phyloP scores from a whole-genome alignment of 441 rosid genomes.

The Biscutella auriculata region DNA sequence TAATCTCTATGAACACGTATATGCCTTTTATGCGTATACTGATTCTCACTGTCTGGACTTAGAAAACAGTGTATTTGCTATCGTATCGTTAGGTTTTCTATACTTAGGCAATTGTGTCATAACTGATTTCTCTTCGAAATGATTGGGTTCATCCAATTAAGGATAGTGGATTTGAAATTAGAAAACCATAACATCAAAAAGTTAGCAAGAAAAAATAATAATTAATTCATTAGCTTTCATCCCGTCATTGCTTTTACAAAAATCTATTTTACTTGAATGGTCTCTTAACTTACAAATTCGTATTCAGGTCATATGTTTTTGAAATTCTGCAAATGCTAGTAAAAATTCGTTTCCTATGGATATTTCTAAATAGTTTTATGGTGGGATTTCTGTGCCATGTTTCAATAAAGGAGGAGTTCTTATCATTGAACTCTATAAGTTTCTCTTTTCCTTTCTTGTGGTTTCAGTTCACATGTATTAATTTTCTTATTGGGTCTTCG shows the following conservation, averaged over 20 bases:
- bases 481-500: constrained; percentile 4
- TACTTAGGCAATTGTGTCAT: background rate
- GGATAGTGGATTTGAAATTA: background rate
- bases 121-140: constrained; percentile 4
- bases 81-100: background rate
- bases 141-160: background rate
- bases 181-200: background rate
- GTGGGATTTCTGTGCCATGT: constrained; percentile 1
- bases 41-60: constrained; percentile 7
- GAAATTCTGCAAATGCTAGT: background rate
- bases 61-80: constrained; percentile 6
- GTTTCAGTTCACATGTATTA: background rate
- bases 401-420: no score
- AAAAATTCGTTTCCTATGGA: background rate
- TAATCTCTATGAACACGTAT: background rate
- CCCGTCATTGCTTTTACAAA: constrained; percentile 9
- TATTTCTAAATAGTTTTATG: background rate
- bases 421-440: background rate
- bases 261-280: background rate
- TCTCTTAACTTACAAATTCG: background rate
- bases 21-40: background rate
- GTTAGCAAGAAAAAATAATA: background rate
- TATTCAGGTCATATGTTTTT: background rate
- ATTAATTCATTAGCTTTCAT: constrained; percentile 1
- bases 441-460: background rate